phyloP scores from a whole-genome alignment of 306 rosid species.

The Quercus robur region DNA sequence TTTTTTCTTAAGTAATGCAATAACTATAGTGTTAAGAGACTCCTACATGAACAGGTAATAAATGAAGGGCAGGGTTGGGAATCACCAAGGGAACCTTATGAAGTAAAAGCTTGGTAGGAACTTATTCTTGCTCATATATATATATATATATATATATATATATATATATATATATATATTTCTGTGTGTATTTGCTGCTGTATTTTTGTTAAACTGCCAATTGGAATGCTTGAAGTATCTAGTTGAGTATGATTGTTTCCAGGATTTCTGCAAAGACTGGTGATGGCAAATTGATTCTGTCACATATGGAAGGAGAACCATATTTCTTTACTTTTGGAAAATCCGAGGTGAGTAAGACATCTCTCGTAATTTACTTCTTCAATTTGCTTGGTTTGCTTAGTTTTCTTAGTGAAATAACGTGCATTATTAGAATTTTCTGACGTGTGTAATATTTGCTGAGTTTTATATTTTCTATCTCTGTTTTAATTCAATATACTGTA shows the following conservation, averaged over 20 bases:
- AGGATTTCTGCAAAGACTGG: slow-evolving; percentile 87
- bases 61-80: slow-evolving; percentile 96
- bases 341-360: slow-evolving; percentile 62
- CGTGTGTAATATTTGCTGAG: not conserved
- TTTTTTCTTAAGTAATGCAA: not conserved
- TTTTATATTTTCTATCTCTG: not conserved
- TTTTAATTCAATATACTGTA: not conserved
- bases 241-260: slow-evolving; percentile 30
- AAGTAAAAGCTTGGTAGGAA: slow-evolving; percentile 91
- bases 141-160: no score
- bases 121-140: not conserved
- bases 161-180: no score
- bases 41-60: slow-evolving; percentile 48
- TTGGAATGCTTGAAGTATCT: slow-evolving; percentile 14
- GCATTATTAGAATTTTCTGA: slow-evolving; percentile 3
- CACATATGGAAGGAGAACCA: slow-evolving; percentile 72
- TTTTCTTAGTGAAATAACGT: not conserved
- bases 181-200: not conserved
- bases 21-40: not conserved
- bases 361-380: not conserved
- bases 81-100: slow-evolving; percentile 94
- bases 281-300: slow-evolving; percentile 63
- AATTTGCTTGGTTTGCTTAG: not conserved
- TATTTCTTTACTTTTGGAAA: slow-evolving; percentile 89
- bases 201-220: slow-evolving; percentile 16